Evolutionary conservation across 2,329 filamentous ascomycete genomes (phyloP).

Genomic region (Cercospora janseana): DNA sequence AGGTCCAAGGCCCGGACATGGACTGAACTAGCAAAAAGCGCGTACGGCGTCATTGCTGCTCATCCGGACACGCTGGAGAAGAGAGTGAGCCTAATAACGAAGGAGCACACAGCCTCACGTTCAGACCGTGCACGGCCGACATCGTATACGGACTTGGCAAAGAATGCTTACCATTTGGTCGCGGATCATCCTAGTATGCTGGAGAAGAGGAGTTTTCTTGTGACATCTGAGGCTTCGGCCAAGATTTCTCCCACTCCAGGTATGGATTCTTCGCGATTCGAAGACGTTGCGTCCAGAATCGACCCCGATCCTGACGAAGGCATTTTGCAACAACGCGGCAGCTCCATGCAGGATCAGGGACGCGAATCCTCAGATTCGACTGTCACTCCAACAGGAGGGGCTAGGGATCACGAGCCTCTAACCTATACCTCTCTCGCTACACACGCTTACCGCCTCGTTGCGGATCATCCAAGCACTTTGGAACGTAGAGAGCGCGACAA

Average conservation of each 20-base stretch:
- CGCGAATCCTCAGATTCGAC: too few relatives aligned
- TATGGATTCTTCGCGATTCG: too few relatives aligned
- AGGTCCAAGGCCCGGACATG: neutral
- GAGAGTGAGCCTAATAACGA: neutral
- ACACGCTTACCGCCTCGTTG: constrained; percentile 9
- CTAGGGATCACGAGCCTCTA: too few relatives aligned
- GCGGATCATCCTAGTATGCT: constrained; percentile 6
- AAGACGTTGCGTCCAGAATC: too few relatives aligned
- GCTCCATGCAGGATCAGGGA: too few relatives aligned
- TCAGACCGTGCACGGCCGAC: neutral
- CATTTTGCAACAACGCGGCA: too few relatives aligned
- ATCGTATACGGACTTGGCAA: constrained; percentile 4
- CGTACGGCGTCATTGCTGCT: constrained; percentile 5
- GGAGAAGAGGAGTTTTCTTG: too few relatives aligned
- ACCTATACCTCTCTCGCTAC: constrained; percentile 4
- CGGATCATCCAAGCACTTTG: constrained; percentile 6
- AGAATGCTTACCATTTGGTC: constrained; percentile 11
- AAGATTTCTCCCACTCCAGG: too few relatives aligned
- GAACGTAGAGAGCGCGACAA: neutral
- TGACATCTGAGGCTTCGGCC: too few relatives aligned
- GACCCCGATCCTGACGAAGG: too few relatives aligned
- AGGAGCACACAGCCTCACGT: neutral
- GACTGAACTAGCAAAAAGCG: constrained; percentile 7
- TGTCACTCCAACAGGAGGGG: too few relatives aligned
- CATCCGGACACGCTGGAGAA: constrained; percentile 2